Conservation (phyloP, 73 alveolate genomes). For the Paraurostyla sp. region DNA sequence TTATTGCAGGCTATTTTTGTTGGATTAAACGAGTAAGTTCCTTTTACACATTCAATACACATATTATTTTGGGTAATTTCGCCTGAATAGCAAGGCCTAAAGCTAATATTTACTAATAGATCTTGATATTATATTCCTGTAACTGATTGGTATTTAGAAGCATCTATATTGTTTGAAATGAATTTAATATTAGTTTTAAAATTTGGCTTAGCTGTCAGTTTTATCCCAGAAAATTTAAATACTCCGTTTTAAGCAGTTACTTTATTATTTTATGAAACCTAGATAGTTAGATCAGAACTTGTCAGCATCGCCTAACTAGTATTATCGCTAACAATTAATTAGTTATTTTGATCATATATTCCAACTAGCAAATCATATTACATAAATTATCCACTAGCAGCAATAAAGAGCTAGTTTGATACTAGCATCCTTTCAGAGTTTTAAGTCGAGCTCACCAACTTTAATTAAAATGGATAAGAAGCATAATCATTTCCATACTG, state of each 20-base stretch:
- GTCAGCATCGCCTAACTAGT: not conserved
- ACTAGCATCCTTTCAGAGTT: too few species aligned
- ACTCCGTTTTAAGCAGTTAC: conserved; percentile 20
- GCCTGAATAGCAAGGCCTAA: not conserved
- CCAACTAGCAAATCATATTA: not conserved
- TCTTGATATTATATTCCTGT: not conserved
- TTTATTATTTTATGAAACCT: conserved; percentile 23
- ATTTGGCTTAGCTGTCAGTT: conserved; percentile 23
- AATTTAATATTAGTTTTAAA: not conserved
- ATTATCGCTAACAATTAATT: not conserved
- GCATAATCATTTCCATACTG: conserved; percentile 26
- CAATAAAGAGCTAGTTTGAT: not conserved
- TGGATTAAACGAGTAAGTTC: conserved; percentile 28
- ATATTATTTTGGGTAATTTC: conserved; percentile 26
- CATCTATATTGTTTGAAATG: not conserved
- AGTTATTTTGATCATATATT: conserved; percentile 33
- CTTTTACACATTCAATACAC: conserved; percentile 37
- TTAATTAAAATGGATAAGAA: conserved; percentile 2
- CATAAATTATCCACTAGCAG: conserved; percentile 11
- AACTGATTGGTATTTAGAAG: not conserved
- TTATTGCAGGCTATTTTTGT: not conserved
- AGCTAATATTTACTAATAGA: not conserved
- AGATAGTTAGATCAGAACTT: not conserved
- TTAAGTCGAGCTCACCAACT: not conserved
- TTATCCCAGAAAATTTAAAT: not conserved